These are phyloP conservation scores for Acacia confusa DNA, from an alignment of 306 rosid species.

Conservation along the genomic window DNA sequence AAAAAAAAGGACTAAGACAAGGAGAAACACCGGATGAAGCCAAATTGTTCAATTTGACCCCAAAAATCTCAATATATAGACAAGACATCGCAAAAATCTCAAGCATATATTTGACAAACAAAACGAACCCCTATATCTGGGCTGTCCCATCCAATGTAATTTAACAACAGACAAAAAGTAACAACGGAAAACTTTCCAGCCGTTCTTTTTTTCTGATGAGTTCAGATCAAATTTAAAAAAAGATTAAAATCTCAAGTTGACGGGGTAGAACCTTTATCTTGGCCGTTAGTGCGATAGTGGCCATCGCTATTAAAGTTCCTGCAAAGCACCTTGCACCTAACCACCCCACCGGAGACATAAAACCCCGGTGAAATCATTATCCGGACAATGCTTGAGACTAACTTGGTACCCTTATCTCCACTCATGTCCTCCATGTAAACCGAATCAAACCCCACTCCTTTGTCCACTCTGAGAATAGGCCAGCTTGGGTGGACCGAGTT, in stretches of 20 bases:
- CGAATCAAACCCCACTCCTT: conserved; percentile 57
- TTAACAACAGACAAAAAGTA: neutral
- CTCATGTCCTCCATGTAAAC: conserved; percentile 92
- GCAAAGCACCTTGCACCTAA: conserved; percentile 89
- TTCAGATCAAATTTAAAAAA: conserved; percentile 4
- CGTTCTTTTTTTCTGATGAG: neutral
- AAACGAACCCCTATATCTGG: neutral
- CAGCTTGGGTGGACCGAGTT: conserved; percentile 75
- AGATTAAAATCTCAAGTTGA: conserved; percentile 23
- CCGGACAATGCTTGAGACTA: conserved; percentile 61
- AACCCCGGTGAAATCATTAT: conserved; percentile 93
- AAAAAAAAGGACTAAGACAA: conserved; percentile 26
- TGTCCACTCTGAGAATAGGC: conserved; percentile 72
- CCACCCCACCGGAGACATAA: conserved; percentile 69
- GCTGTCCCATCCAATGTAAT: neutral
- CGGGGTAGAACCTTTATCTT: conserved; percentile 35
- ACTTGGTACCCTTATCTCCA: conserved; percentile 49
- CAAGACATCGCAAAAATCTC: conserved; percentile 7
- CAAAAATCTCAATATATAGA: conserved; percentile 16
- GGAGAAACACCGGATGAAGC: conserved; percentile 31
- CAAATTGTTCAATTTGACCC: conserved; percentile 45
- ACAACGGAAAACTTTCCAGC: conserved; percentile 19
- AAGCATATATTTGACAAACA: neutral
- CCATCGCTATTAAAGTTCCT: conserved; percentile 51
- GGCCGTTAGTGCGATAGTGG: conserved; percentile 13